Evolutionary conservation across 2,329 filamentous ascomycete species (phyloP), one percentile per base, ranked within the genome.

Genomic region (Ophiostoma ulmi): DNA sequence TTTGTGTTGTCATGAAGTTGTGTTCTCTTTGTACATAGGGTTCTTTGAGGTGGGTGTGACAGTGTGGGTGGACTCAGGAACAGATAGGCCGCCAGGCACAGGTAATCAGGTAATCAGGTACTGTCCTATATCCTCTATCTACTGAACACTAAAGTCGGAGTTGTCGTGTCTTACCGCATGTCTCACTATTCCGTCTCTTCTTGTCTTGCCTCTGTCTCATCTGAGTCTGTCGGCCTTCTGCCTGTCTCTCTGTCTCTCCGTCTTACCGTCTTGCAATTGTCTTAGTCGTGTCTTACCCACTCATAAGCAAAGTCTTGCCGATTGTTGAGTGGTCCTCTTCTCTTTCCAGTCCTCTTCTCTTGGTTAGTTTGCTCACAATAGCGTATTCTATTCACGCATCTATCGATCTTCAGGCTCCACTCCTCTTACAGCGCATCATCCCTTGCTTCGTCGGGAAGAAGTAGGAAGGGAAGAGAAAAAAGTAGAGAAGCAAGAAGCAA

Each of bases 341-440:
- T 48, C 44, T n/a, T 20, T 48, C 14, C 11, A 14, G 41, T 44
- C 41, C 13, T 44, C 41, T 44, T 31, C 31, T 31, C 3, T 13
- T 44, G 41, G 41, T 5, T 44, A 44, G 38, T 17, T 20, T 7
- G 17, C 44, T 48, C 5, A 17, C 44, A 17, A 44, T 48, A 48
- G 17, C 44, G 44, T 48, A 48, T 20, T 44, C 38, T 39, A 39
- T 39, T 39, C 38, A 39, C 38, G 17, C 20, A 17, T 38, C 36
- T 31, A 38, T 67, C 65, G 38, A 44, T 65, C 20, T n/a, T 39
- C 17, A 13, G 35, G 22, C 20, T 39, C 63, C 35, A 38, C 63
- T 39, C 58, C 26, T 17, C 63, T n/a, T n/a, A 65, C 63, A 65
- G 63, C 63, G 17, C 63, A 65, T 65, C 63, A 65, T 39, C 63